phyloP scores from a whole-genome alignment of 1,284 basidiomycete species.

The Irpex lacteus region DNA sequence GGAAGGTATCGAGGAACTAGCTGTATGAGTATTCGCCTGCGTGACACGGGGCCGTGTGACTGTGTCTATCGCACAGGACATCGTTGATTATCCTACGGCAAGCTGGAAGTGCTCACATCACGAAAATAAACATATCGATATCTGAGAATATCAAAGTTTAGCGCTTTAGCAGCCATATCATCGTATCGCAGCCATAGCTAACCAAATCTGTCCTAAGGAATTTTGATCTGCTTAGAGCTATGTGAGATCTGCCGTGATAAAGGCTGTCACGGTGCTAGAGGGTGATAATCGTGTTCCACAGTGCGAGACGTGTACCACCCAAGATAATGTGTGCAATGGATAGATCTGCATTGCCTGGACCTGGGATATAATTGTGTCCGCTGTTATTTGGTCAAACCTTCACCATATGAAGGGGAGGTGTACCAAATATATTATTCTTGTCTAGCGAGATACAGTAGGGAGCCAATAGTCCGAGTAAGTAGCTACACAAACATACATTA shows the following conservation, averaged over 20 bases:
- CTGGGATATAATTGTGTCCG: no score
- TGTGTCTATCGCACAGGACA: no score
- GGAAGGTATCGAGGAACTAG: no score
- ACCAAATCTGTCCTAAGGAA: neutral
- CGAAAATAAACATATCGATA: neutral
- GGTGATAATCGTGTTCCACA: neutral
- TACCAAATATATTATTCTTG: no score
- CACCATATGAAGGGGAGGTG: no score
- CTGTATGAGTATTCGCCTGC: no score
- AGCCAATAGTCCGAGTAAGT: no score
- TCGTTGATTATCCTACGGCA: no score
- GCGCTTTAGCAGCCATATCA: neutral
- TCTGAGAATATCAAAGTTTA: neutral
- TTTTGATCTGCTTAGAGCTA: neutral
- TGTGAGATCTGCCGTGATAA: neutral
- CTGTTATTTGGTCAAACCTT: no score
- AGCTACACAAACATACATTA: no score
- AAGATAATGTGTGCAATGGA: neutral
- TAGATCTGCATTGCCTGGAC: neutral
- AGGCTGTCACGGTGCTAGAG: neutral
- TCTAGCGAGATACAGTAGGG: no score
- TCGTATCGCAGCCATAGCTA: neutral
- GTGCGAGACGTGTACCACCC: neutral
- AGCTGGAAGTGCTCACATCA: neutral
- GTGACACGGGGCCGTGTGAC: no score